Evolutionary conservation across 129 eudicot species (phyloP).

Genomic region (Mikania micrantha): DNA sequence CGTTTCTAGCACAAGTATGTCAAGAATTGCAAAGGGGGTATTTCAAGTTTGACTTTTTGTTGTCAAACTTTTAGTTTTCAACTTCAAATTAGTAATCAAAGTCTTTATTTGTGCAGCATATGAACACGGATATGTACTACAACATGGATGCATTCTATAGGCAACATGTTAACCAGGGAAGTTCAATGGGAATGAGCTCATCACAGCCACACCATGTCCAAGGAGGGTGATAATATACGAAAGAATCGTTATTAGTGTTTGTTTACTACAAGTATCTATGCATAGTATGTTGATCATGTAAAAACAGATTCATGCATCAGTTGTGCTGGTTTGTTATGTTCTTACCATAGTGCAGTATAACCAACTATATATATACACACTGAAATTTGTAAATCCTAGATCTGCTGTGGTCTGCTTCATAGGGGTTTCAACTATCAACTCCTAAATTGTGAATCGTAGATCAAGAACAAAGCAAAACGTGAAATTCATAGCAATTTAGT

Average conservation of each 20-base stretch:
- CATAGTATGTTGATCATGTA: constrained; percentile 15
- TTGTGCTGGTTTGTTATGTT: not conserved
- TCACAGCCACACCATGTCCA: constrained; percentile 23
- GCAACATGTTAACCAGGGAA: constrained; percentile 42
- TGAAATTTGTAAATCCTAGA: too few species aligned
- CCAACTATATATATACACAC: too few species aligned
- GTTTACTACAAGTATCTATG: not conserved
- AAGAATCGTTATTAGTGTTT: constrained; percentile 16
- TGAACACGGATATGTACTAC: too few species aligned
- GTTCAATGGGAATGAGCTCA: constrained; percentile 22
- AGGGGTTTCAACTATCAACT: not conserved
- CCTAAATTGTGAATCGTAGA: not conserved
- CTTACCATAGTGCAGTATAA: too few species aligned
- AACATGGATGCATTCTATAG: constrained; percentile 60
- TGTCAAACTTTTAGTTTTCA: too few species aligned
- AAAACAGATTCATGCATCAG: not conserved
- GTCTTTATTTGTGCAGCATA: constrained; percentile 35
- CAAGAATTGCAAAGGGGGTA: too few species aligned
- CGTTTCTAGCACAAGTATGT: too few species aligned
- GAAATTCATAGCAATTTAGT: not conserved
- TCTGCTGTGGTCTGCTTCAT: not conserved
- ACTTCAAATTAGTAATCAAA: not conserved
- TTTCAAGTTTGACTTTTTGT: not conserved
- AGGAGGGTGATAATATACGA: constrained; percentile 15
- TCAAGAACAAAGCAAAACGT: not conserved